Percentiles rank a stretch among this genome's conserved stretches.
Conservation (phyloP, 2,329 filamentous ascomycete species). For the Paracorniculantispora psalliotae region DNA sequence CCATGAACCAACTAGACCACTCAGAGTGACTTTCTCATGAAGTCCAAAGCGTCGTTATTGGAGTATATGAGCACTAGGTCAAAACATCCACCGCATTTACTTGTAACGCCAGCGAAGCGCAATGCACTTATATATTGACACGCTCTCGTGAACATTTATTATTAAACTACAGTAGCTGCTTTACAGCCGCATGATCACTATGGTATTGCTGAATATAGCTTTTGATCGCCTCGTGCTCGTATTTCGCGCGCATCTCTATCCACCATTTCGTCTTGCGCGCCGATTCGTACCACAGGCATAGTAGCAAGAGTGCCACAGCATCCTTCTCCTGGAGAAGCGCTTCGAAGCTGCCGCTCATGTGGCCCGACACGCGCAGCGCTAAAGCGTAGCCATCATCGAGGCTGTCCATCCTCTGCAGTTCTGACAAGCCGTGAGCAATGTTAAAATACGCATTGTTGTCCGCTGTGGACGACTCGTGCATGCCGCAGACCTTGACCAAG, state of each 20-base stretch:
- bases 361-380: neutral
- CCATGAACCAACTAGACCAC: slow-evolving; percentile 27
- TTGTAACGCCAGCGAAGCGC: neutral
- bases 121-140: neutral
- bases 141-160: neutral
- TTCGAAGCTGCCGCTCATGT: neutral
- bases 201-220: neutral
- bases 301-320: neutral
- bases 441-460: neutral
- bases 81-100: too few relatives aligned
- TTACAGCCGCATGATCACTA: neutral
- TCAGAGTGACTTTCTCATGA: slow-evolving; percentile 17
- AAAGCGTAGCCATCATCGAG: neutral
- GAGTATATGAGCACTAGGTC: neutral
- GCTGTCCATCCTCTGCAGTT: neutral
- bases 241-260: slow-evolving; percentile 4
- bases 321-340: neutral
- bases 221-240: neutral
- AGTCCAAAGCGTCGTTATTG: neutral
- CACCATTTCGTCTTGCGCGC: slow-evolving; percentile 1
- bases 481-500: neutral
- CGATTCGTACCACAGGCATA: neutral
- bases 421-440: neutral
- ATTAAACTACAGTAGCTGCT: neutral
- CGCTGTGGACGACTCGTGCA: neutral